Conservation (phyloP, 768 basidiomycete genomes). For the Pisolithus sp. region DNA sequence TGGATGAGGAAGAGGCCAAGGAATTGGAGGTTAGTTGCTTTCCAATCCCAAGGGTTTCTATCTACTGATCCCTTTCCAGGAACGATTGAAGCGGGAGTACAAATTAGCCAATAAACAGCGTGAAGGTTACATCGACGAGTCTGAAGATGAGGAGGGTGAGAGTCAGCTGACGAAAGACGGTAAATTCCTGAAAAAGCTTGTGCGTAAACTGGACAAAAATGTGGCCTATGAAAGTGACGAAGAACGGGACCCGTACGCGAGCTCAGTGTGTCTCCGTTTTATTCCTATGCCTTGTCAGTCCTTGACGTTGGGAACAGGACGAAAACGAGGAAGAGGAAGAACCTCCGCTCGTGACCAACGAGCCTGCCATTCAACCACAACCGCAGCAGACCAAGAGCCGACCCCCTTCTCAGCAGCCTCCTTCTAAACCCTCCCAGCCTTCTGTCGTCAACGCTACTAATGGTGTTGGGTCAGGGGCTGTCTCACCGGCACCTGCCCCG, state of each 20-base stretch:
- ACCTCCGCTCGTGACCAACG: slow-evolving; percentile 33
- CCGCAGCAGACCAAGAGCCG: slow-evolving; percentile 43
- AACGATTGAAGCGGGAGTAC: slow-evolving; percentile 80
- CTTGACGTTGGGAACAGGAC: slow-evolving; percentile 32
- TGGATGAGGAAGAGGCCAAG: slow-evolving; percentile 80
- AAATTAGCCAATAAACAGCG: slow-evolving; percentile 68
- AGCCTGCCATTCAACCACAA: slow-evolving; percentile 37
- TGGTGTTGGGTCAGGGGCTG: slow-evolving; percentile 44
- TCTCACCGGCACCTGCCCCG: slow-evolving; percentile 44
- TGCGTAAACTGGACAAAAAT: slow-evolving; percentile 79
- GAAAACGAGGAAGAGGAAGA: slow-evolving; percentile 77
- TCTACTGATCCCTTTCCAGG: slow-evolving; percentile 35
- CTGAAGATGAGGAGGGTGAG: slow-evolving; percentile 66
- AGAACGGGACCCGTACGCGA: slow-evolving; percentile 73
- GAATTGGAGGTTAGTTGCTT: slow-evolving; percentile 60
- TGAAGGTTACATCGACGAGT: slow-evolving; percentile 65
- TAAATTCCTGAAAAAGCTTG: slow-evolving; percentile 79
- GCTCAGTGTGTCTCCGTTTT: slow-evolving; percentile 46
- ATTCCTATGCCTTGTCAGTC: background rate
- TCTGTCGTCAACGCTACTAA: slow-evolving; percentile 25
- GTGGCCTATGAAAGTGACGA: slow-evolving; percentile 79
- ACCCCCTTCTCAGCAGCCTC: slow-evolving; percentile 33
- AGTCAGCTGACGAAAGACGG: slow-evolving; percentile 60
- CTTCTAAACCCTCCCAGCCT: slow-evolving; percentile 29
- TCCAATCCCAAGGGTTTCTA: background rate